Evolutionary conservation across 306 rosid species (phyloP).

Genomic region (Pueraria montana): DNA sequence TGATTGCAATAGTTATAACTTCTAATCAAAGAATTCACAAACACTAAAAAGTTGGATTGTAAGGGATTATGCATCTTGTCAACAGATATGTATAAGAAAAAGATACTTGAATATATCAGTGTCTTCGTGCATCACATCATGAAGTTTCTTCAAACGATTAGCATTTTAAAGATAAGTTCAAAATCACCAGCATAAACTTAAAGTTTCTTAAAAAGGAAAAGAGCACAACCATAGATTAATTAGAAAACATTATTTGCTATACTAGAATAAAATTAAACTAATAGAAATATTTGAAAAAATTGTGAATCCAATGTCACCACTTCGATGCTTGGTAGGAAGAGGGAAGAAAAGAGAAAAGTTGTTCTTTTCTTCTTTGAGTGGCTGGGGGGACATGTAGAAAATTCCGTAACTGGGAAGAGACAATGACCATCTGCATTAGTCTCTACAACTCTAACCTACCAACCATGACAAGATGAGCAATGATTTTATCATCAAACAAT

Average conservation of each 20-base stretch:
- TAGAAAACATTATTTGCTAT: neutral
- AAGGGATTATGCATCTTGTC: neutral
- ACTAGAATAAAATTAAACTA: constrained; percentile 34
- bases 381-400: neutral
- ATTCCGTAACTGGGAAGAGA: constrained; percentile 6
- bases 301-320: constrained; percentile 13
- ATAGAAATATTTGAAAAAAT: constrained; percentile 27
- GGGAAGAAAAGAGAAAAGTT: neutral
- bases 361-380: constrained; percentile 23
- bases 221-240: neutral
- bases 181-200: constrained; percentile 16
- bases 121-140: constrained; percentile 29
- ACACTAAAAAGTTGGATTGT: neutral
- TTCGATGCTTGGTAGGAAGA: constrained; percentile 11
- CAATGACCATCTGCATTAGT: constrained; percentile 8
- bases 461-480: constrained; percentile 4
- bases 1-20: constrained; percentile 31
- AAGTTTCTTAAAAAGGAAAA: constrained; percentile 26
- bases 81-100: neutral
- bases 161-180: constrained; percentile 26
- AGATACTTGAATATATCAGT: constrained; percentile 27
- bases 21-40: constrained; percentile 28
- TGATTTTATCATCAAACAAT: constrained; percentile 21
- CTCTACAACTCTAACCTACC: constrained; percentile 18
- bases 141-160: constrained; percentile 28